Base-by-base conservation (phyloP, 257 asterid genomes). In the Plantago ovata region DNA sequence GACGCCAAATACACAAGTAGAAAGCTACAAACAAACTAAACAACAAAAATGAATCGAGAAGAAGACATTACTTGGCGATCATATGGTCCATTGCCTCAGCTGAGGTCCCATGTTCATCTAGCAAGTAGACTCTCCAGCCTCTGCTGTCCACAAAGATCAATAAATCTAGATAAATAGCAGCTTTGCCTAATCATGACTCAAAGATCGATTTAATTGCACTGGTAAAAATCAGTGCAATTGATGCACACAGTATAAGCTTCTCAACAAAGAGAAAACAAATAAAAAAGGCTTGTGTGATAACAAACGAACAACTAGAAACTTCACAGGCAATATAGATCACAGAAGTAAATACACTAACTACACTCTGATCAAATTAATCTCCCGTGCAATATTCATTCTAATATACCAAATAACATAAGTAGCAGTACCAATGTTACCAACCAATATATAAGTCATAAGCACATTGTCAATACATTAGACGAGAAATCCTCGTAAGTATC, bases 101-200 rank as follows among this genome's bases (percentile, higher is more conserved):
- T 13, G 96, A 79, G 36, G 98, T 83, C 63, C 95, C 98, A 38
- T 92, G 82, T 77, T 92, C 98, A 61, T 87, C 86, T 79, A 87
- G 94, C 74, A 91, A 72, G 81, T 87, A 91, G 13, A 87, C 95
- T 73, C 98, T 80, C 96, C 94, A 92, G 4, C 96, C 96, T 87
- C 98, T 92, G 75, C 56, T 56, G 49, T 38, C 46, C 14, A 13
- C 62, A 39, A 56, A 28, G 33, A 12, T 8, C 13, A 45, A 38
- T 38, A 32, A 9, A 53, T 53, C 39, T 13, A 23, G 59, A 13
- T 12, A 49, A 16, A 7, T 13, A 6, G 40, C 18, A 16, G 33
- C 38, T 33, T 64, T 38, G 48, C 12, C 10, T 33, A 16, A 44
- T n/a, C 13, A 53, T 7, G 44, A 52, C 20, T 24, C 20, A 38